Base-by-base conservation (phyloP, 306 rosid species). In the Psophocarpus tetragonolobus region DNA sequence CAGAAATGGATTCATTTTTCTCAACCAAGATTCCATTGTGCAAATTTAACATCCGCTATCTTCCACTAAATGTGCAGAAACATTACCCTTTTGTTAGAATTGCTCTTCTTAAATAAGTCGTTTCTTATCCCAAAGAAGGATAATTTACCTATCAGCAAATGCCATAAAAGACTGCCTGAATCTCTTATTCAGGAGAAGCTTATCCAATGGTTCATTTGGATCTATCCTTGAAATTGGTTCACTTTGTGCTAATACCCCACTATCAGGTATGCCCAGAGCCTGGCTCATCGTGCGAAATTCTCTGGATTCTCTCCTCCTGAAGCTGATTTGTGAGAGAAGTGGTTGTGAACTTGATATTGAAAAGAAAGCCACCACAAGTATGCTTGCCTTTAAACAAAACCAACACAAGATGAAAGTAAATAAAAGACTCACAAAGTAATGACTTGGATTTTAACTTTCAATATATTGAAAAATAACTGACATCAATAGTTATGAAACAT, bases 281-380 rank as follows among this genome's bases (percentile, higher is more conserved):
- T 88, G 91, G 20, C 99, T 97, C 99, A 95, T 95, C 68, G 99
- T 78, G 77, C 85, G 86, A 76, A 83, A 86, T 73, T 90, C 91
- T 66, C 85, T 84, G 65, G 92, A 64, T 39, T 88, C 96, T 83
- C 87, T 88, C 84, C 83, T 89, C 87, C 97, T 88, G 79, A 95
- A 85, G 90, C 97, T 95, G 86, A 92, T 88, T 90, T 95, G 96
- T 2, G 99, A 91, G 73, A 92, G 90, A 82, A 95, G 87, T 65
- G 99, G 99, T 86, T 91, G 97, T 73, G 99, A 92, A 84, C 94
- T 92, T 79, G 99, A 95, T 82, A 89, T 84, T 6, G 97, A 95
- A 87, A 91, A 91, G 90, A 95, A 85, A 82, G 91, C 87, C 79
- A 88, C 77, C 58, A 92, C 90, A 33, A 92, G 94, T 79, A 92